phyloP scores from a whole-genome alignment of 495 filamentous ascomycete genomes.

The Penicillium chermesinum region DNA sequence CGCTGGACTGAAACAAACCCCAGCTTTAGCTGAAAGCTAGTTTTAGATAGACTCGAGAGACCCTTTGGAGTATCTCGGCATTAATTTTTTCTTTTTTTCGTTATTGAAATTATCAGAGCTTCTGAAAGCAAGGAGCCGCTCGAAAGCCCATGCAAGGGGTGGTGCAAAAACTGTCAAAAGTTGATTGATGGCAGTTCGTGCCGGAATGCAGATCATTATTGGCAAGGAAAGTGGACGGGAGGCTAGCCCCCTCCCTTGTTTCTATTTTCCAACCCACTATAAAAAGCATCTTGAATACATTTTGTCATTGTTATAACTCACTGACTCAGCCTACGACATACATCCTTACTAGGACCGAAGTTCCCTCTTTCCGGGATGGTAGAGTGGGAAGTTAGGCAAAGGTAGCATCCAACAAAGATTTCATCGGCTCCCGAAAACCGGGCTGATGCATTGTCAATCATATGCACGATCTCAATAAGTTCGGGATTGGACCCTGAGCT shows the following conservation, averaged over 20 bases:
- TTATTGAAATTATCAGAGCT: neutral
- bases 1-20: neutral
- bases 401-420: too few species aligned
- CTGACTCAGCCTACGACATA: too few species aligned
- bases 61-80: too few species aligned
- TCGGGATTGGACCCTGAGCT: too few species aligned
- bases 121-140: conserved; percentile 22
- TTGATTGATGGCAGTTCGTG: conserved; percentile 20
- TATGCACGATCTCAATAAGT: too few species aligned
- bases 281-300: neutral
- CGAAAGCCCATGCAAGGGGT: conserved; percentile 20
- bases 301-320: neutral
- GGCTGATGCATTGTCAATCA: too few species aligned
- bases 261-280: neutral
- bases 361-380: too few species aligned
- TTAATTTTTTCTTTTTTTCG: too few species aligned
- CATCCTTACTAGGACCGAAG: too few species aligned
- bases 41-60: neutral
- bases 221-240: neutral
- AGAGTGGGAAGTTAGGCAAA: too few species aligned
- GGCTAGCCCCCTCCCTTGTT: neutral
- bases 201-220: conserved; percentile 25
- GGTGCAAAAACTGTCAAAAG: conserved; percentile 8
- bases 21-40: neutral
- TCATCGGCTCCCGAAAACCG: too few species aligned